Percentiles rank a stretch among this genome's conserved stretches.
Conservation (phyloP, 495 filamentous ascomycete genomes). For the Hypomontagnella submonticulosa region DNA sequence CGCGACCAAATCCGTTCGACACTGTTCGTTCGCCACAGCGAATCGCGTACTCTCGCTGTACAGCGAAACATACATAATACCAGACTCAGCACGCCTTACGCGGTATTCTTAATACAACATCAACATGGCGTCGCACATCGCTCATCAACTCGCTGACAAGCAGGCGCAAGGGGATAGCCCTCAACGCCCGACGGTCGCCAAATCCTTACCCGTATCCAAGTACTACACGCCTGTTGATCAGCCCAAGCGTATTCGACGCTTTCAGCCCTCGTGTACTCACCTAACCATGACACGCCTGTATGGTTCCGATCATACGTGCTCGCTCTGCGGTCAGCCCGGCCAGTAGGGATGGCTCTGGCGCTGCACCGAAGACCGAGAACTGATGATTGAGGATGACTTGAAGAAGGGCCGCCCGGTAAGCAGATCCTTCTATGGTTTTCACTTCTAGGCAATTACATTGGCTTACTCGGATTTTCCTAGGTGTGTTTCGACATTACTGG, state of each 20-base stretch:
- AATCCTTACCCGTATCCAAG: no score
- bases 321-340: constrained; percentile 59
- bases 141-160: no score
- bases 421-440: constrained; percentile 36
- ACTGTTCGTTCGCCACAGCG: no score
- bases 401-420: constrained; percentile 46
- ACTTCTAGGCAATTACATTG: constrained; percentile 25
- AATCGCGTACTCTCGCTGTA: no score
- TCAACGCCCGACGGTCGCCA: no score
- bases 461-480: constrained; percentile 32
- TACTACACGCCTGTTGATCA: no score
- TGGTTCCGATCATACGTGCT: constrained; percentile 57
- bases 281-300: constrained; percentile 68
- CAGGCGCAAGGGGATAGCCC: no score
- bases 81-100: no score
- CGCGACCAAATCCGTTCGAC: no score
- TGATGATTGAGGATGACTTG: constrained; percentile 54
- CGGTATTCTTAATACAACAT: no score
- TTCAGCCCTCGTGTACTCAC: constrained; percentile 65
- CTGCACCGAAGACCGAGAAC: constrained; percentile 69
- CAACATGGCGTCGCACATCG: no score
- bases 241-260: constrained; percentile 2
- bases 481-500: constrained; percentile 33
- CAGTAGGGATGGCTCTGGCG: constrained; percentile 72
- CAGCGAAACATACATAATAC: no score